Evolutionary conservation across 306 rosid species (phyloP), one percentile per base, ranked within the genome.

Genomic region (Argentina anserina): DNA sequence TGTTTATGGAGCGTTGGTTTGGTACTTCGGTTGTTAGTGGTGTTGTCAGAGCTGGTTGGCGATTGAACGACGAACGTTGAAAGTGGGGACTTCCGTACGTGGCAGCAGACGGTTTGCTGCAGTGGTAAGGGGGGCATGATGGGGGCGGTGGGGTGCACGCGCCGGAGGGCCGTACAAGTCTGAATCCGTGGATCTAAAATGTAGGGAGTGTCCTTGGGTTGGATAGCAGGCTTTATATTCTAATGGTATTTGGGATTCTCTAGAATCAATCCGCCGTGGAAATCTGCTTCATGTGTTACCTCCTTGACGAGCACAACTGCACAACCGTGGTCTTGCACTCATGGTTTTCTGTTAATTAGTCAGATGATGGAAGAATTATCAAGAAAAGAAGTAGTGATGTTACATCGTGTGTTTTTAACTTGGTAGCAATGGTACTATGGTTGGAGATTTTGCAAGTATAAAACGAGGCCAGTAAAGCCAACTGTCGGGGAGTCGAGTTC

Each of bases 1-100:
- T 59, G 12, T 31, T 5, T 31, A 3, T n/a, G 13, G n/a, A 15
- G 3, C 18, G 58, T 13, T 3, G 28, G 10, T 52, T 10, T n/a
- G n/a, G n/a, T n/a, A n/a, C n/a, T n/a, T n/a, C n/a, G n/a, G 28
- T n/a, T 7, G 55, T 6, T 6, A 26, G 6, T 3, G 14, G 40
- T 28, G 1, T 6, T 17, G 75, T 55, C 66, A 64, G 69, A 64
- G 47, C 47, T 37, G 69, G 69, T 5, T 21, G 69, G 69, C 68
- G 25, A 36, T 21, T n/a, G 43, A 34, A 62, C 43, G 67, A 62
- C 40, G 41, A 60, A 6, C 66, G 66, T 60, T 31, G 42, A 33
- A 61, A n/a, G 23, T 3, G 13, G n/a, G 17, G 36, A 26, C 62
- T 4, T 6, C 39, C 14, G 26, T 61, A 61, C 67, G 67, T 33